These are phyloP conservation scores for Fusarium sp. DNA, from an alignment of 2,329 filamentous ascomycete species.

Conservation along the genomic window DNA sequence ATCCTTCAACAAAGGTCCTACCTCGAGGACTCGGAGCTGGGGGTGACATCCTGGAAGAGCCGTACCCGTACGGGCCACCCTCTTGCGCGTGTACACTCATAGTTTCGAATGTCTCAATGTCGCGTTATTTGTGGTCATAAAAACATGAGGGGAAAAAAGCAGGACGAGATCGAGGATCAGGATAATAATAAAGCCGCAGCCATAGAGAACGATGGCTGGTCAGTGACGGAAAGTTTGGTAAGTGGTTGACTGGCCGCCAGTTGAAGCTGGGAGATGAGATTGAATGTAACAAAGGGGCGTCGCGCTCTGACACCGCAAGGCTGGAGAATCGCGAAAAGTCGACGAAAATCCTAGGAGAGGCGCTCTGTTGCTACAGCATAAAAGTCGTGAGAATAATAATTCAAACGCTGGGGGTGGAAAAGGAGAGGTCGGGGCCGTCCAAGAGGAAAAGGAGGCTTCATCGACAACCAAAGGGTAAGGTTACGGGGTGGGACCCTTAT, in stretches of 20 bases:
- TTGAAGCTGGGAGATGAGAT: slow-evolving; percentile 21
- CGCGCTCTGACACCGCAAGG: slow-evolving; percentile 21
- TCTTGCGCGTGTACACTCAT: slow-evolving; percentile 57
- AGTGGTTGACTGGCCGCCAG: slow-evolving; percentile 27
- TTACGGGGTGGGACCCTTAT: slow-evolving; percentile 35
- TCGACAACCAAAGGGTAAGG: slow-evolving; percentile 32
- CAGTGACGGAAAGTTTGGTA: slow-evolving; percentile 13
- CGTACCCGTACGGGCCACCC: slow-evolving; percentile 52
- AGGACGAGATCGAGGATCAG: slow-evolving; percentile 18
- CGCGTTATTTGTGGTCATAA: slow-evolving; percentile 39
- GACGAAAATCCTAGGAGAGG: slow-evolving; percentile 14
- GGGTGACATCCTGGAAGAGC: slow-evolving; percentile 47
- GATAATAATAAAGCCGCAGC: slow-evolving; percentile 23
- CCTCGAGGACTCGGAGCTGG: slow-evolving; percentile 54
- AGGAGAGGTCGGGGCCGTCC: slow-evolving; percentile 39
- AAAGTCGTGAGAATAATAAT: slow-evolving; percentile 17
- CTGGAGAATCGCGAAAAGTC: slow-evolving; percentile 16
- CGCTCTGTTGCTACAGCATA: neutral
- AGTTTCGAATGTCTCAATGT: slow-evolving; percentile 34
- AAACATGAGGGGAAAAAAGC: slow-evolving; percentile 30
- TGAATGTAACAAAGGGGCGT: slow-evolving; percentile 34
- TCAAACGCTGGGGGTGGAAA: slow-evolving; percentile 23
- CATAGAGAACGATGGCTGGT: slow-evolving; percentile 39
- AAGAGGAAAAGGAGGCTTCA: slow-evolving; percentile 45
- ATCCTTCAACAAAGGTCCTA: slow-evolving; percentile 68